Percentiles rank a stretch among this genome's conserved stretches.
These are phyloP conservation scores for Cladosporium sp. DNA, from an alignment of 2,329 filamentous ascomycete species.

Conservation along the genomic window DNA sequence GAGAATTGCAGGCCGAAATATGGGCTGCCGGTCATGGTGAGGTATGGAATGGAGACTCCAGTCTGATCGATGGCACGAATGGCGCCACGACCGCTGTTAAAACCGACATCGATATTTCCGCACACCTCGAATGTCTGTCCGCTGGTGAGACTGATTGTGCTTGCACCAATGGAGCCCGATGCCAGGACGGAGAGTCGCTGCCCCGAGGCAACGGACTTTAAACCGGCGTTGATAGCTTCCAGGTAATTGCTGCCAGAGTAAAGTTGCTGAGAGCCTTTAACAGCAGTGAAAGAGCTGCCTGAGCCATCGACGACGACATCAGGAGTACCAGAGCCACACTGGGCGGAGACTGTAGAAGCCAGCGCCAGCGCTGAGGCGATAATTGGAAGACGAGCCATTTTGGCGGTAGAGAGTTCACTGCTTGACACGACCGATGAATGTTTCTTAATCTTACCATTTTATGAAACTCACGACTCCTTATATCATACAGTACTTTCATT, in stretches of 20 bases:
- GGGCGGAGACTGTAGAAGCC: conserved; percentile 34
- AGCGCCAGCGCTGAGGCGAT: conserved; percentile 42
- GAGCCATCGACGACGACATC: conserved; percentile 47
- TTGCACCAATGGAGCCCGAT: conserved; percentile 53
- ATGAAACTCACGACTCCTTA: background rate
- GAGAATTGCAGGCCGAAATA: conserved; percentile 57
- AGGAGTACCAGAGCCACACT: conserved; percentile 48
- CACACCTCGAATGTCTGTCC: conserved; percentile 58
- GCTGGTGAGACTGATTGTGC: conserved; percentile 47
- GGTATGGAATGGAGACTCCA: conserved; percentile 52
- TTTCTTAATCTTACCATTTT: background rate
- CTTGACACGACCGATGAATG: background rate
- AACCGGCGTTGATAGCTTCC: conserved; percentile 51
- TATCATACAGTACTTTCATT: background rate
- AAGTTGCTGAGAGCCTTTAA: conserved; percentile 40
- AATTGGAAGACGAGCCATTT: conserved; percentile 36
- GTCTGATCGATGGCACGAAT: conserved; percentile 50
- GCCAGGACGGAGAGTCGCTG: conserved; percentile 53
- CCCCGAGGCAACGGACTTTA: conserved; percentile 50
- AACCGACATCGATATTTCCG: conserved; percentile 50
- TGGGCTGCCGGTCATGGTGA: conserved; percentile 55
- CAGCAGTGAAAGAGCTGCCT: conserved; percentile 43
- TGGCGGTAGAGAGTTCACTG: background rate
- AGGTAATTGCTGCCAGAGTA: conserved; percentile 54
- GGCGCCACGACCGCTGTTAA: conserved; percentile 45